Evolutionary conservation across 2,329 filamentous ascomycete genomes (phyloP).

Genomic region (Aspergillus caelatus): DNA sequence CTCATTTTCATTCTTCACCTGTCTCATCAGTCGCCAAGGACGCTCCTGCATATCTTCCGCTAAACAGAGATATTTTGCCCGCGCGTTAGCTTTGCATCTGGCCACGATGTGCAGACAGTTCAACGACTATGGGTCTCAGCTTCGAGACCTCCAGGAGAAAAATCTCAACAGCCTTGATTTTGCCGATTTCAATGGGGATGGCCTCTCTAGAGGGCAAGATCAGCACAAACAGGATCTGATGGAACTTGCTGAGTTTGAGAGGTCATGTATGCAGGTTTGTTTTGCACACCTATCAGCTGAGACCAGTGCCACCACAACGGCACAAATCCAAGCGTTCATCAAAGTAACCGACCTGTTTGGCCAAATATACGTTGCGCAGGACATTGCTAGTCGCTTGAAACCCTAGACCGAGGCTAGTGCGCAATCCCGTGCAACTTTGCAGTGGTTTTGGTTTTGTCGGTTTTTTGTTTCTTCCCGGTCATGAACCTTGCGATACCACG

Average conservation of each 20-base stretch:
- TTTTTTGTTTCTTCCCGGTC: too few relatives aligned
- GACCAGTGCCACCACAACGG: conserved; percentile 13
- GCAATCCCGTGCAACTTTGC: too few relatives aligned
- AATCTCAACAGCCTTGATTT: conserved; percentile 41
- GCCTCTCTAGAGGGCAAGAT: background rate
- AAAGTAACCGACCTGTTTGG: conserved; percentile 40
- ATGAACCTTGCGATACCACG: too few relatives aligned
- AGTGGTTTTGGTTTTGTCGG: too few relatives aligned
- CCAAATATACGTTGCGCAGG: conserved; percentile 39
- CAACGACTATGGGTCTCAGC: conserved; percentile 39
- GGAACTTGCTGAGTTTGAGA: conserved; percentile 33
- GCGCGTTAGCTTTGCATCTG: conserved; percentile 21
- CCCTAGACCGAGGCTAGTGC: too few relatives aligned
- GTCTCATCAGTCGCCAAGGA: conserved; percentile 15
- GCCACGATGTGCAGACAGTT: conserved; percentile 36
- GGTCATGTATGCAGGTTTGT: conserved; percentile 20
- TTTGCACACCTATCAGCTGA: conserved; percentile 15
- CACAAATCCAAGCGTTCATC: conserved; percentile 29
- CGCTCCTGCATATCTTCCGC: too few relatives aligned
- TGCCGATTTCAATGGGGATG: conserved; percentile 26
- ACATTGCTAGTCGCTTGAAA: conserved; percentile 21
- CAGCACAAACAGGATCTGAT: conserved; percentile 14
- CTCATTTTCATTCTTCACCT: conserved; percentile 25
- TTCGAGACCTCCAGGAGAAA: conserved; percentile 31
- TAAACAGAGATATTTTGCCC: conserved; percentile 8